Evolutionary conservation across 2,329 filamentous ascomycete genomes (phyloP), one percentile per base, ranked within the genome.

Genomic region (Curvularia spicifera): DNA sequence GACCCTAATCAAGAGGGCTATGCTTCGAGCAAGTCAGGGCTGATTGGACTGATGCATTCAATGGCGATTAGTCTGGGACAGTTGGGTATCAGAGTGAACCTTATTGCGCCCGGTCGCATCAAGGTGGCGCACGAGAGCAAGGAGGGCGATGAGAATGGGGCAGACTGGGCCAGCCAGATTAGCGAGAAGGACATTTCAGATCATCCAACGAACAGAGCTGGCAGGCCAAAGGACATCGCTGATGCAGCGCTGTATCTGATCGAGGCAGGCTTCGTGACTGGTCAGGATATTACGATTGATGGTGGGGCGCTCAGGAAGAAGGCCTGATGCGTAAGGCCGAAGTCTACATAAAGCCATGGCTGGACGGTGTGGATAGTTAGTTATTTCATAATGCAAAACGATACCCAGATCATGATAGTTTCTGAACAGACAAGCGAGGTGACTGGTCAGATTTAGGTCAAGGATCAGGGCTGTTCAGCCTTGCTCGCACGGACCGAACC

Each of bases 1-100:
- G 80, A 83, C 62, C 76, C 78, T 4, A 81, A 82, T 63, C 80
- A 81, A 61, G 80, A 82, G 60, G 80, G 80, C 2, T 83, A 84
- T 66, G 82, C 81, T 18, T 76, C 82, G 0, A 82, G 79, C 10
- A 85, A 85, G 70, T 80, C 82, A 3, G 83, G 82, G 0, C 70
- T 84, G 48, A 67, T 84, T 10, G 82, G 83, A 0, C 61, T 85
- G 57, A 82, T 80, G 69, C 82, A 84, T 61, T 78, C 78, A 28
- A 79, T 84, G 79, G 78, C 81, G 12, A 79, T 82, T 33, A 80
- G 78, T 49, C 68, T 84, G 31, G 77, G 76, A 5, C 69, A 72
- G 26, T 70, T 79, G 29, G 77, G 78, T 2, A 78, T 85, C 37
- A 73, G 81, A 2, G 80, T 82, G 28, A 84, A 83, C 57, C 64